phyloP scores from a whole-genome alignment of 345 rosid species.

The Murraya koenigii region DNA sequence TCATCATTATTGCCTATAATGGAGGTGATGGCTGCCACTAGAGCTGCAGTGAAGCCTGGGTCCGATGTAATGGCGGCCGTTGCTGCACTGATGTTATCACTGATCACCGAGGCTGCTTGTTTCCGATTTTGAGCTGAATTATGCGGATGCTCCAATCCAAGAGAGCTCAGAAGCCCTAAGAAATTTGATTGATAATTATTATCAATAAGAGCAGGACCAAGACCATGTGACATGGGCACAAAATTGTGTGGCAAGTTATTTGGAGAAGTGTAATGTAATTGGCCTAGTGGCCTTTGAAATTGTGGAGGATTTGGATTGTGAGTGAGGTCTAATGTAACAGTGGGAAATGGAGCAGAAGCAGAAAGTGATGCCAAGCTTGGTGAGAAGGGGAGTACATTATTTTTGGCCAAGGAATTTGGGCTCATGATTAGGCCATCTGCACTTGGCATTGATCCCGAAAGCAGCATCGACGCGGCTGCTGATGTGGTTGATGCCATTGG shows the following conservation, averaged over 20 bases:
- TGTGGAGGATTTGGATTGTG: constrained; percentile 22
- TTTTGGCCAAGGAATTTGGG: constrained; percentile 30
- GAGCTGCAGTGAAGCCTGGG: constrained; percentile 48
- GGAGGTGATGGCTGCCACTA: constrained; percentile 47
- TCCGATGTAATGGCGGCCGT: constrained; percentile 47
- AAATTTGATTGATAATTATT: constrained; percentile 30
- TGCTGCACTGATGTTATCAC: constrained; percentile 29
- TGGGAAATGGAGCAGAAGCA: constrained; percentile 54
- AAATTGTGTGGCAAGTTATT: constrained; percentile 5
- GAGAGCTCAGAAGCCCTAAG: constrained; percentile 32
- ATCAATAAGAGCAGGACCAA: constrained; percentile 21
- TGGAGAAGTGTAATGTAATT: not conserved
- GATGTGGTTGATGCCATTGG: constrained; percentile 57
- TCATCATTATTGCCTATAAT: constrained; percentile 20
- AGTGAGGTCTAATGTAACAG: constrained; percentile 53
- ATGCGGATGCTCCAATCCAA: constrained; percentile 9
- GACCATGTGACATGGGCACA: constrained; percentile 18
- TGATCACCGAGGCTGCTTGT: not conserved
- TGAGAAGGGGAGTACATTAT: constrained; percentile 30
- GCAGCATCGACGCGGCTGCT: constrained; percentile 47
- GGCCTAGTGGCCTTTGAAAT: constrained; percentile 17
- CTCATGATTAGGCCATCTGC: constrained; percentile 32
- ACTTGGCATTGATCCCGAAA: constrained; percentile 50
- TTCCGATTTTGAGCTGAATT: constrained; percentile 12
- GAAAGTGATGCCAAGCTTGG: constrained; percentile 45